A percentile compares a stretch with the other conserved stretches of the same genome.
phyloP scores from a whole-genome alignment of 2,329 filamentous ascomycete species.

The Neopestalotiopsis sp. region DNA sequence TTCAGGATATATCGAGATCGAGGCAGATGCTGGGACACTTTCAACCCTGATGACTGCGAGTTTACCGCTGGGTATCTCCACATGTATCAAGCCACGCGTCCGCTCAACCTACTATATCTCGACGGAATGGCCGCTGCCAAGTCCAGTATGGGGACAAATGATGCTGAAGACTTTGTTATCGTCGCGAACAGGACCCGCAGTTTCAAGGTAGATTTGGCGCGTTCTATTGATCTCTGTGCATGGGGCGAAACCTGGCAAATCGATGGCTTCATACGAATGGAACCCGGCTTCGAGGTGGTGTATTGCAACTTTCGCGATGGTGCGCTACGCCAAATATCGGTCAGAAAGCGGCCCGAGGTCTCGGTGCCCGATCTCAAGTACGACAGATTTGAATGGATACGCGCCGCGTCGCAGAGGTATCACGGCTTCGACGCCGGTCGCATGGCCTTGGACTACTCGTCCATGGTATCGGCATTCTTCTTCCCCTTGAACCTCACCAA shows the following conservation, averaged over 20 bases:
- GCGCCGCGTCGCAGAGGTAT: conserved; percentile 51
- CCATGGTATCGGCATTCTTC: conserved; percentile 57
- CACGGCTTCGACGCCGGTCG: conserved; percentile 49
- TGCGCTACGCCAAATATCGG: conserved; percentile 36
- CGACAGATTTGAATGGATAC: conserved; percentile 42
- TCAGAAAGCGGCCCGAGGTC: background rate
- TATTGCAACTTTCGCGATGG: conserved; percentile 65
- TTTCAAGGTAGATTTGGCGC: conserved; percentile 50
- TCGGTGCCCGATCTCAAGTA: background rate
- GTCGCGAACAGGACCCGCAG: conserved; percentile 41
- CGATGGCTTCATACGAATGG: conserved; percentile 55
- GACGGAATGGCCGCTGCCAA: conserved; percentile 76
- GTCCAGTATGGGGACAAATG: conserved; percentile 67
- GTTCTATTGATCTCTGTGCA: conserved; percentile 62
- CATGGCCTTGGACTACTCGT: conserved; percentile 52
- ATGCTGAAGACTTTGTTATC: conserved; percentile 69
- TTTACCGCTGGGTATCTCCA: conserved; percentile 66
- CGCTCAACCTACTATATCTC: conserved; percentile 66
- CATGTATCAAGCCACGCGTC: conserved; percentile 64
- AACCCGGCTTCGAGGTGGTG: conserved; percentile 76
- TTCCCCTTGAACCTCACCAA: conserved; percentile 57
- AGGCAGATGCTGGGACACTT: background rate
- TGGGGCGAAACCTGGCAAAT: conserved; percentile 56
- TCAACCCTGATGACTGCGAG: conserved; percentile 15
- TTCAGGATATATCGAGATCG: background rate